Evolutionary conservation across 441 rosid species (phyloP), one percentile per base, ranked within the genome.

Genomic region (Codiaeum variegatum): DNA sequence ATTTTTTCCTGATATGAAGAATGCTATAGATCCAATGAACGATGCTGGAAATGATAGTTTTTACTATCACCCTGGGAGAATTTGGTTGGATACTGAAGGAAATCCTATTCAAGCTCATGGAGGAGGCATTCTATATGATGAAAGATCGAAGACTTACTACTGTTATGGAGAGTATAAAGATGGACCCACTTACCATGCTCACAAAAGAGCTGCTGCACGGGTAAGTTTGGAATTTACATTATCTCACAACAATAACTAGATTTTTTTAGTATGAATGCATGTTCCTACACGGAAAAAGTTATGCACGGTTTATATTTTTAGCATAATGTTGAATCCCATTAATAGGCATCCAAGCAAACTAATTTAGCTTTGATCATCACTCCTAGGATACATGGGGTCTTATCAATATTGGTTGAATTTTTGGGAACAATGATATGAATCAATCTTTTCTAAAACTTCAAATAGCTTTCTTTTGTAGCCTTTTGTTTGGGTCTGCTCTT

Each of bases 81-180:
- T 89, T 83, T 94, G 98, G 98, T 76, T 88, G 83, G 98, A 94
- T 68, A 92, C 93, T 0, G 90, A 92, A 51, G 97, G 98, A 65
- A 86, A 83, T 71, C 97, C 97, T 18, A 92, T 94, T 78, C 98
- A 94, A 85, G 97, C 97, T 38, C 98, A 94, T 78, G 98, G 97
- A 61, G 97, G 96, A 32, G 94, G 93, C 67, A 79, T 92, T 67
- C 64, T 94, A 11, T 85, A 78, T 36, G 96, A 94, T 56, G 85
- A 83, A 66, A 82, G 62, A 44, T 90, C 94, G 2, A 74, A 67
- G 44, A 90, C 82, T 2, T 88, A 94, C 79, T 94, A 85, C 73
- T 94, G 97, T 97, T 94, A 94, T 75, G 98, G 96, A 63, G 97
- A 92, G 80, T 94, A 88, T 77, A 92, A 94, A 83, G 96, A 94